A percentile compares a stretch with the other conserved stretches of the same genome.
Evolutionary conservation across 305 asterid genomes (phyloP).

Genomic region (Stenogyne calaminthoides): DNA sequence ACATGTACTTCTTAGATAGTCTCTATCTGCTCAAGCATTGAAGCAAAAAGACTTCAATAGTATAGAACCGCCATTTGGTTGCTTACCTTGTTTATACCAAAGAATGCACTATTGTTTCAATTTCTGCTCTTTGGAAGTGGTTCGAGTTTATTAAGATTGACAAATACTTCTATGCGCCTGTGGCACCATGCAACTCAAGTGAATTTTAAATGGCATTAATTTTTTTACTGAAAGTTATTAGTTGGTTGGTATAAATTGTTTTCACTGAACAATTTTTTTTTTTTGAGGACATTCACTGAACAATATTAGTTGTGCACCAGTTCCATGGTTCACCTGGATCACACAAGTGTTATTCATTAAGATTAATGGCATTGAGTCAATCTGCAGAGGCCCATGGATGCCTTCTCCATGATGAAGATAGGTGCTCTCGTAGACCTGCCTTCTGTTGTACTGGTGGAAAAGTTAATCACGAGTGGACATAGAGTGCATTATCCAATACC

Average conservation of each 20-base stretch:
- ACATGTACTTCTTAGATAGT: constrained; percentile 25
- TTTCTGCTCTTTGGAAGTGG: constrained; percentile 23
- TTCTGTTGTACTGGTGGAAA: constrained; percentile 62
- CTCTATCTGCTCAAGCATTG: constrained; percentile 4
- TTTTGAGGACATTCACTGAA: no score
- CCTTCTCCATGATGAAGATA: constrained; percentile 56
- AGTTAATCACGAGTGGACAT: constrained; percentile 41
- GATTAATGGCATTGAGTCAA: constrained; percentile 25
- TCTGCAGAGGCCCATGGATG: constrained; percentile 47
- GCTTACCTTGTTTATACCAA: neutral
- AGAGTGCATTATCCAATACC: constrained; percentile 65
- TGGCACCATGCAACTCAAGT: no score
- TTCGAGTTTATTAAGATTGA: neutral
- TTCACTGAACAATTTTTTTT: no score
- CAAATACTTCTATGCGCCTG: no score
- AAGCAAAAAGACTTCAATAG: constrained; percentile 1
- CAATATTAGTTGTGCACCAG: no score
- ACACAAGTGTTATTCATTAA: neutral
- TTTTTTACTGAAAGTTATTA: no score
- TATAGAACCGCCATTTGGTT: constrained; percentile 9
- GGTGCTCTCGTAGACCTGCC: constrained; percentile 70
- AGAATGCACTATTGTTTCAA: constrained; percentile 21
- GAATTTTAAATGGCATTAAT: no score
- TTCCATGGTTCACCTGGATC: no score
- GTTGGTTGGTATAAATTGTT: no score